A percentile compares a stretch with the other conserved stretches of the same genome.
These are phyloP conservation scores for Daldinia vernicosa DNA, from an alignment of 495 filamentous ascomycete species.

Conservation along the genomic window DNA sequence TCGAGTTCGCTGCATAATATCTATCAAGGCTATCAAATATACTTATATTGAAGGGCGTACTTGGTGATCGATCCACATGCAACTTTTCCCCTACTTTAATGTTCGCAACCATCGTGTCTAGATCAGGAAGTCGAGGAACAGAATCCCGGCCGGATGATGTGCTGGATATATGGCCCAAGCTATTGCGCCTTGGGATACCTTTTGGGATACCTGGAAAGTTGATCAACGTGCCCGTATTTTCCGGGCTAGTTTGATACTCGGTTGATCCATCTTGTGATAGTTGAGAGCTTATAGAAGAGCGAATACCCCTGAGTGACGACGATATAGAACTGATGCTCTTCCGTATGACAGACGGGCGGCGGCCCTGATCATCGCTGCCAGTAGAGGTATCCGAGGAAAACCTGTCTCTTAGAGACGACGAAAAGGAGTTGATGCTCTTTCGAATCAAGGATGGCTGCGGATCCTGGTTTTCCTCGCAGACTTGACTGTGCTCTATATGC, in stretches of 20 bases:
- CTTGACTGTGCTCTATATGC: neutral
- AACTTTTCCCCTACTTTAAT: neutral
- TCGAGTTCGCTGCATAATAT: neutral
- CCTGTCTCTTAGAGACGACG: constrained; percentile 26
- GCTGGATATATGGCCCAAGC: constrained; percentile 25
- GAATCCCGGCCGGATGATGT: constrained; percentile 4
- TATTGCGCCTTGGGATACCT: neutral
- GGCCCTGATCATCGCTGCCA: constrained; percentile 14
- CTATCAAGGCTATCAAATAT: constrained; percentile 29
- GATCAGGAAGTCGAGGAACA: constrained; percentile 29
- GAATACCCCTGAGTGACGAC: constrained; percentile 35
- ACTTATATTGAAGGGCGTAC: constrained; percentile 20
- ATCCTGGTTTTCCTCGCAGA: neutral
- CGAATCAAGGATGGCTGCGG: constrained; percentile 10
- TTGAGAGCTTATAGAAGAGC: constrained; percentile 14
- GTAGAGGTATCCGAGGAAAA: constrained; percentile 6
- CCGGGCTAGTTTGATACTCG: constrained; percentile 5
- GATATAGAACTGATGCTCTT: constrained; percentile 43
- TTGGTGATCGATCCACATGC: constrained; percentile 5
- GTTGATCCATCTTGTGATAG: constrained; percentile 17
- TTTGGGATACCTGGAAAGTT: neutral
- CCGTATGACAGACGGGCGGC: constrained; percentile 22
- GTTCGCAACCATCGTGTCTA: constrained; percentile 29
- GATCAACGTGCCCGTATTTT: neutral
- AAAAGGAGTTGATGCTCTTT: constrained; percentile 31